Base-by-base conservation (phyloP, 164 flowering plant genomes). In the Piper longum region DNA sequence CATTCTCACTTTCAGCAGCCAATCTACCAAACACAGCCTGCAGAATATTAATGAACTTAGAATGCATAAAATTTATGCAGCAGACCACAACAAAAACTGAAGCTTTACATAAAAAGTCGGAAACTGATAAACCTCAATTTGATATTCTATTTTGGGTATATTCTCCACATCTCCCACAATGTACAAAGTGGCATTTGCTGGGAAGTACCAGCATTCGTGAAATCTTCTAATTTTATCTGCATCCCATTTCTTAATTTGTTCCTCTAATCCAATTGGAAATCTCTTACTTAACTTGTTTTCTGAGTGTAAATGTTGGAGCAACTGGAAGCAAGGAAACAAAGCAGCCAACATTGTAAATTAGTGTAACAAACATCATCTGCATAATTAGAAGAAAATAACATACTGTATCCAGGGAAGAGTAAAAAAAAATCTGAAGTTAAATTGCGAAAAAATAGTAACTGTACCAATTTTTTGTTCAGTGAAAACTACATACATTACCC, bases 171-270 rank as follows among this genome's bases (percentile, higher is more conserved):
- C 96, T 59, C 99, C 99, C 66, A 95, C 99, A 69, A 95, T 89
- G 70, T 87, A 95, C 61, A 95, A 78, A 62, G 99, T 91, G 48
- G 97, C 93, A 79, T 95, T 95, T 76, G 87, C 96, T 54, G 99
- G 99, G 74, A 91, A 91, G 74, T 95, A 95, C 99, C 99, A 95
- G 36, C 99, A 89, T 67, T 95, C 99, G 72, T 95, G 99, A 69
- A 95, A 95, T 68, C 81, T 88, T 76, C 85, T 85, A 60, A 95
- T 89, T 79, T 89, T 95, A 70, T 95, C 99, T 2, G 85, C 88
- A 82, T 95, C 98, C 99, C 99, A 95, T 74, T 85, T 89, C 85
- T 87, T 87, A 62, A 95, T 95, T 76, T 95, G 99, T 73, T 95
- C 99, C 73, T 95, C 99, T 52, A 95, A 71, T 75, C 99, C 99